Conservation (phyloP, 805 yeast genomes). For the Pichia nanzhaoensis region DNA sequence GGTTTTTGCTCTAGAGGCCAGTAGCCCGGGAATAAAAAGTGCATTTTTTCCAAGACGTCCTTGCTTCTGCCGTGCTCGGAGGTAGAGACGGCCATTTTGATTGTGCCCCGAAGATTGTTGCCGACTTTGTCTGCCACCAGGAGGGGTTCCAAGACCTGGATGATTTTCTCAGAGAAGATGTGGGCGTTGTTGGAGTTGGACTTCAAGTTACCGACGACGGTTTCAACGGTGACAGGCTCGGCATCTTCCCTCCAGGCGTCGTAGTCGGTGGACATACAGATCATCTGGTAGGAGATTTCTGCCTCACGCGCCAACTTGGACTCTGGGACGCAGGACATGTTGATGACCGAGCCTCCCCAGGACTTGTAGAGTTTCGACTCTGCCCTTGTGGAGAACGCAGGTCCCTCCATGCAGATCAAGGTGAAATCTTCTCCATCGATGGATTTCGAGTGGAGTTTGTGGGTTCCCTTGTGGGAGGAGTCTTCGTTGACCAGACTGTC, state of each 20-base stretch:
- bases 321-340: slow-evolving; percentile 97
- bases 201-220: slow-evolving; percentile 83
- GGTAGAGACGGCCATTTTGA: slow-evolving; percentile 80
- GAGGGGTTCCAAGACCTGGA: slow-evolving; percentile 59
- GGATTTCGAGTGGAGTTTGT: slow-evolving; percentile 53
- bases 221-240: slow-evolving; percentile 97
- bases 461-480: slow-evolving; percentile 25
- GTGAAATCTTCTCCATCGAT: slow-evolving; percentile 68
- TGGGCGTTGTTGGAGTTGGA: slow-evolving; percentile 88
- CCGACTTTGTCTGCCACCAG: slow-evolving; percentile 59
- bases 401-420: slow-evolving; percentile 97
- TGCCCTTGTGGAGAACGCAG: slow-evolving; percentile 94
- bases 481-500: slow-evolving; percentile 52
- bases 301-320: slow-evolving; percentile 96
- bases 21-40: slow-evolving; percentile 85
- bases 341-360: slow-evolving; percentile 93
- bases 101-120: slow-evolving; percentile 61
- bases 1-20: slow-evolving; percentile 43
- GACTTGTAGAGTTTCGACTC: slow-evolving; percentile 81
- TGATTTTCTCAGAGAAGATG: slow-evolving; percentile 60
- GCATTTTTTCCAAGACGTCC: slow-evolving; percentile 72
- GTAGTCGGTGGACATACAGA: slow-evolving; percentile 98
- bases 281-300: slow-evolving; percentile 94
- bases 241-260: slow-evolving; percentile 97
- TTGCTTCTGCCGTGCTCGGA: slow-evolving; percentile 63